These are phyloP conservation scores for Neurospora discreta DNA, from an alignment of 495 filamentous ascomycete species.

Conservation along the genomic window DNA sequence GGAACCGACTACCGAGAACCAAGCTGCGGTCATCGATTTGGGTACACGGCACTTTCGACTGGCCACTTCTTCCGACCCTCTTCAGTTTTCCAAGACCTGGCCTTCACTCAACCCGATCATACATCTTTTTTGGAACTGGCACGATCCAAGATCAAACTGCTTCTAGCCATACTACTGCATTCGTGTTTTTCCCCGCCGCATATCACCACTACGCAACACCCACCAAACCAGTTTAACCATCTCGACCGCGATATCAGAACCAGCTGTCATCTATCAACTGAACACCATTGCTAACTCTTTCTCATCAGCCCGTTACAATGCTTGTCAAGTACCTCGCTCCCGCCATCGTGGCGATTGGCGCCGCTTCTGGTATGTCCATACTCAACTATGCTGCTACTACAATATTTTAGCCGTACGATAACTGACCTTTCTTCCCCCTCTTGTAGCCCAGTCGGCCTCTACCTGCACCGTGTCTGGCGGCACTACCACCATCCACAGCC, in stretches of 20 bases:
- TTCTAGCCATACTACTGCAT: slow-evolving; percentile 15
- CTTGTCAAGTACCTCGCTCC: slow-evolving; percentile 62
- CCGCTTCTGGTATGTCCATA: slow-evolving; percentile 51
- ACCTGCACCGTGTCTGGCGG: slow-evolving; percentile 23
- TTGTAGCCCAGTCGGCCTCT: slow-evolving; percentile 35
- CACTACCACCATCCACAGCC: slow-evolving; percentile 48
- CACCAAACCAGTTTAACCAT: background rate
- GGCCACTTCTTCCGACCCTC: background rate
- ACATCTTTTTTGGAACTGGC: slow-evolving; percentile 17
- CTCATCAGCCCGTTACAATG: slow-evolving; percentile 47
- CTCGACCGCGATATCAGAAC: background rate
- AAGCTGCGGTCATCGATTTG: background rate
- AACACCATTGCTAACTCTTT: slow-evolving; percentile 14
- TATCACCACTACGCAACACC: background rate
- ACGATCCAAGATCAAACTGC: slow-evolving; percentile 3
- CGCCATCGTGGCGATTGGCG: slow-evolving; percentile 58
- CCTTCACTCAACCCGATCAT: background rate
- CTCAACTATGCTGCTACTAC: background rate
- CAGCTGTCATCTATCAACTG: slow-evolving; percentile 2
- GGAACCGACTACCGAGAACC: background rate
- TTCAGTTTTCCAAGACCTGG: background rate
- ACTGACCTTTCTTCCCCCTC: slow-evolving; percentile 15
- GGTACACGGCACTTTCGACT: background rate
- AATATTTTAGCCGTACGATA: slow-evolving; percentile 1
- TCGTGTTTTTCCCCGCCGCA: slow-evolving; percentile 4